Conservation (phyloP, 73 alveolate genomes). For the Paramecium primaurelia region DNA sequence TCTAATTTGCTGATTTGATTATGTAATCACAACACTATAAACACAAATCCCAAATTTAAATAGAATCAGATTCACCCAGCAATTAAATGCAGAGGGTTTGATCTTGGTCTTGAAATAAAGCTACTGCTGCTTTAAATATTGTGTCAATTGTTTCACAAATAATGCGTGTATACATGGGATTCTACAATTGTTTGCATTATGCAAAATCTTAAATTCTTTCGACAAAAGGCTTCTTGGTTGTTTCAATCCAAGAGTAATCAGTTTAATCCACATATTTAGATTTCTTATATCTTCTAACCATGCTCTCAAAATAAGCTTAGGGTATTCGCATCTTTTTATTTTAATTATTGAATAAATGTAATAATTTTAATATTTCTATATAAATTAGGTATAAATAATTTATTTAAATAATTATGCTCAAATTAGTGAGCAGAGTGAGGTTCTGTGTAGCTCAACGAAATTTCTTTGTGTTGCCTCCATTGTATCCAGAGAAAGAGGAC, state of each 20-base stretch:
- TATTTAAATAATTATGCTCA: not conserved
- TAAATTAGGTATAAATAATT: not conserved
- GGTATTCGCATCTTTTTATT: slow-evolving; percentile 15
- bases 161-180: not conserved
- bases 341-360: not conserved
- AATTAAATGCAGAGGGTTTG: not conserved
- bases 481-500: not conserved
- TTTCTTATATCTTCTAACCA: slow-evolving; percentile 1
- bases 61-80: not conserved
- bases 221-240: not conserved
- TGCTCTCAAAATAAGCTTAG: not conserved
- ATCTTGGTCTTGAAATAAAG: not conserved
- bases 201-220: not conserved
- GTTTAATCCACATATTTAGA: not conserved
- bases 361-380: not conserved
- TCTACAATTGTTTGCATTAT: not conserved
- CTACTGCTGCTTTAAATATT: not conserved
- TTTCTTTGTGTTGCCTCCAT: not conserved
- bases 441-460: not conserved
- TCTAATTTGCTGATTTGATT: not conserved
- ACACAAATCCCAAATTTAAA: not conserved
- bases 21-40: not conserved
- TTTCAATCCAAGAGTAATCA: slow-evolving; percentile 30
- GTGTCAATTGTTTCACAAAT: not conserved
- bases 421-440: not conserved